These are phyloP conservation scores for Neonectria faginata DNA, from an alignment of 2,329 filamentous ascomycete species.

Conservation along the genomic window DNA sequence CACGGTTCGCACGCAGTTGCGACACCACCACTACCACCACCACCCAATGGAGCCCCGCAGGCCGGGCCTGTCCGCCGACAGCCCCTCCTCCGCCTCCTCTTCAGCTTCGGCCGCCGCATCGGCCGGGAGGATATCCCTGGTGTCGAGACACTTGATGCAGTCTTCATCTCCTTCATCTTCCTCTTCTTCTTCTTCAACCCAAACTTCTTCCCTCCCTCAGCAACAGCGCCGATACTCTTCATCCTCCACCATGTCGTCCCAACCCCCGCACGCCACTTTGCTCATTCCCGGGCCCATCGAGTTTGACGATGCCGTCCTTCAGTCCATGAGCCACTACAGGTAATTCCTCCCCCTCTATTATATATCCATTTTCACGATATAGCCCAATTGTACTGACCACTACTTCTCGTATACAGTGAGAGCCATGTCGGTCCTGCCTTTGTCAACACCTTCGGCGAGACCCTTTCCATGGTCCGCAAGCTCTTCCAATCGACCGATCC, in stretches of 20 bases:
- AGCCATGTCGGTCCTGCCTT: slow-evolving; percentile 93
- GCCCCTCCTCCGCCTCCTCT: slow-evolving; percentile 45
- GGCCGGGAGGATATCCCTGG: slow-evolving; percentile 47
- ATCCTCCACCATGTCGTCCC: slow-evolving; percentile 67
- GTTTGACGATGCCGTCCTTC: slow-evolving; percentile 95
- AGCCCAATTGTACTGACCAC: slow-evolving; percentile 20
- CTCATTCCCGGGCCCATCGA: slow-evolving; percentile 98
- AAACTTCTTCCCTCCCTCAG: slow-evolving; percentile 31
- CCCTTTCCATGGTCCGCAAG: slow-evolving; percentile 86
- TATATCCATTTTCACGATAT: background rate
- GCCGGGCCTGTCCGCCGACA: slow-evolving; percentile 44
- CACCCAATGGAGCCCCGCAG: slow-evolving; percentile 47
- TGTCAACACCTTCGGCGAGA: slow-evolving; percentile 90
- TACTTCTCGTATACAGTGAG: slow-evolving; percentile 69
- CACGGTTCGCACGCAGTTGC: slow-evolving; percentile 9
- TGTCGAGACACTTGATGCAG: slow-evolving; percentile 43
- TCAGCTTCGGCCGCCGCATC: slow-evolving; percentile 42
- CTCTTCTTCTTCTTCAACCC: slow-evolving; percentile 27
- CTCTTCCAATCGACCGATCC: slow-evolving; percentile 92
- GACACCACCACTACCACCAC: slow-evolving; percentile 18
- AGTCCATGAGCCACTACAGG: slow-evolving; percentile 96
- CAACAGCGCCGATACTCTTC: slow-evolving; percentile 41
- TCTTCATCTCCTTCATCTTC: slow-evolving; percentile 32
- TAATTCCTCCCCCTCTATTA: slow-evolving; percentile 52
- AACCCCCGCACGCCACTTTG: slow-evolving; percentile 75